Evolutionary conservation across 192 early-diverging fungal species (phyloP), one percentile per base, ranked within the genome.

Genomic region (Spizellomyces sp.): DNA sequence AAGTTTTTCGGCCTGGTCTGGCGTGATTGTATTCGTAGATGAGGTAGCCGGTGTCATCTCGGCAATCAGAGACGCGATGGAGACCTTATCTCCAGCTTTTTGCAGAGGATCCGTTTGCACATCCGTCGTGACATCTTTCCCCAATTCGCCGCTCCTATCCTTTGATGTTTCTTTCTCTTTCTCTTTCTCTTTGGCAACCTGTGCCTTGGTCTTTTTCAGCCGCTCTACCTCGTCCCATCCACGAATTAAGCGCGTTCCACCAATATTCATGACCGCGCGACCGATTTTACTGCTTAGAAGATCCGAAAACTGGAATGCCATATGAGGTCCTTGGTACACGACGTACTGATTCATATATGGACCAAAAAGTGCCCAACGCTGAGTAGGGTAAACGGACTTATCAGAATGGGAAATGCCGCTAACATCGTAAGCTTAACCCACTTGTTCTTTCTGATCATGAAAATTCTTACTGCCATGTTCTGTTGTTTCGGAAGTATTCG

Each of bases 341-440:
- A 91, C 88, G 67, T 87, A 92, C 71, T 91, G 89, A 27, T 87
- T 88, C 48, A 93, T 84, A 76, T 90, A 93, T 47, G 85, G 87
- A 9, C 93, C 93, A 58, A 91, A 80, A 45, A 93, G 79, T n/a
- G 87, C 81, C 90, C 90, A 93, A 71, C 86, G 86, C 75, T 88
- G 65, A 36, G 27, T 36, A 36, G 27, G 27, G 27, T 3, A 36
- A 36, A 36, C 27, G 27, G 1, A 36, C 27, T 36, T 36, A 36
- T 36, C 3, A 36, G 27, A 36, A 36, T 36, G 27, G 27, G 3
- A 3, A 36, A 36, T 36, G 27, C 27, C 3, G 27, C 27, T 3
- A 36, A 36, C 27, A 36, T 36, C 1, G 27, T 36, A 36, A 36
- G 27, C 27, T 36, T 36, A 3, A 36, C 27, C 27, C 27, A 36